A percentile compares a stretch with the other conserved stretches of the same genome.
Evolutionary conservation across 352 stramenopile species (phyloP).

Genomic region (Poterioochromonas sp.): DNA sequence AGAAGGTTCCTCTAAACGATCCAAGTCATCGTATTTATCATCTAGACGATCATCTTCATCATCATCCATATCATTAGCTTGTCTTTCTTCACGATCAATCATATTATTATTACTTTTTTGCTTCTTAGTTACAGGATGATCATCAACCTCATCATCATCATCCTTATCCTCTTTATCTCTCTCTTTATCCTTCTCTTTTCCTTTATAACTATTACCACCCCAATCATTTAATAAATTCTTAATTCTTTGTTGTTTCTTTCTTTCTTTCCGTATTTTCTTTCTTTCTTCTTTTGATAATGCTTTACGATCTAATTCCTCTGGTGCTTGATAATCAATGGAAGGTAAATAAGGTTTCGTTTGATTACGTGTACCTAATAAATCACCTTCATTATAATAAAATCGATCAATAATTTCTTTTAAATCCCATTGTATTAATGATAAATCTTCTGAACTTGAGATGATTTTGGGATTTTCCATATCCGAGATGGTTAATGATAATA

Average conservation of each 20-base stretch:
- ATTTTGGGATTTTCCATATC: constrained; percentile 9
- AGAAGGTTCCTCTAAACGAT: too few relatives aligned
- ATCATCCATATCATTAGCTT: too few relatives aligned
- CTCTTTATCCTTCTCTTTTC: background rate
- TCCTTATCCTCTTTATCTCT: background rate
- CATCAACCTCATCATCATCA: background rate
- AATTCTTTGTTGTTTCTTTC: background rate
- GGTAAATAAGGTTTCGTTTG: background rate
- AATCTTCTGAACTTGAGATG: constrained; percentile 16
- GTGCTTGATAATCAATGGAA: background rate
- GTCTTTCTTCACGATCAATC: too few relatives aligned
- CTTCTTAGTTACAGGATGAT: too few relatives aligned
- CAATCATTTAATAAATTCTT: background rate
- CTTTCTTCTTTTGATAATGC: background rate
- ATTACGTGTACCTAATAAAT: background rate
- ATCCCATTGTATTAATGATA: constrained; percentile 23
- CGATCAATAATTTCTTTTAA: background rate
- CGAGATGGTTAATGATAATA: background rate
- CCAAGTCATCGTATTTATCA: too few relatives aligned
- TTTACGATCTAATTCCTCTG: background rate
- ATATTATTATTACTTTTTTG: too few relatives aligned
- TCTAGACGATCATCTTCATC: too few relatives aligned
- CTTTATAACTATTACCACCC: background rate
- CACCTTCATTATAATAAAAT: constrained; percentile 1
- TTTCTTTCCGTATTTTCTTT: constrained; percentile 3